phyloP scores from a whole-genome alignment of 495 filamentous ascomycete species.

The Talaromyces wortmannii region DNA sequence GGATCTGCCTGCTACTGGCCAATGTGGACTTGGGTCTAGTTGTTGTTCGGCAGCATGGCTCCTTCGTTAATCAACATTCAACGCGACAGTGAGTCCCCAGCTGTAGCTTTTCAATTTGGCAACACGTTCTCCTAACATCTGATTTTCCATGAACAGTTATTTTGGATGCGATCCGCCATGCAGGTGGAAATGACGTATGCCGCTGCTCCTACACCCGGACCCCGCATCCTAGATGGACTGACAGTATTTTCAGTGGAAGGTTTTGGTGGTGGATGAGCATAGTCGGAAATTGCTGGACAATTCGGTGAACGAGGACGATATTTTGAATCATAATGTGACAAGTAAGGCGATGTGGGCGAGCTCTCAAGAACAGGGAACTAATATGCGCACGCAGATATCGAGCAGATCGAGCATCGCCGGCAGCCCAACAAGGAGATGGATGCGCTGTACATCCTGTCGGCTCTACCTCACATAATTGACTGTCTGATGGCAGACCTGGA shows the following conservation, averaged over 20 bases:
- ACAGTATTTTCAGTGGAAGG: constrained; percentile 72
- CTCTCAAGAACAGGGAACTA: not conserved
- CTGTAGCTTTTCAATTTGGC: not conserved
- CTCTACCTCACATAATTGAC: constrained; percentile 78
- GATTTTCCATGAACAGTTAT: constrained; percentile 38
- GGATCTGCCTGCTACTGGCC: not conserved
- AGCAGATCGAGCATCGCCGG: constrained; percentile 80
- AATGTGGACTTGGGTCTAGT: not conserved
- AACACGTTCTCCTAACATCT: not conserved
- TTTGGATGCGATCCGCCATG: constrained; percentile 49
- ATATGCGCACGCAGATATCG: constrained; percentile 60
- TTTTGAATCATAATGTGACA: constrained; percentile 89
- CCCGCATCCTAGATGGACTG: constrained; percentile 19
- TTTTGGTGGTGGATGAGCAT: constrained; percentile 76
- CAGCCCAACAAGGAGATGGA: constrained; percentile 79
- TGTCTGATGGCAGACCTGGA: constrained; percentile 91
- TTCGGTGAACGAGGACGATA: constrained; percentile 87
- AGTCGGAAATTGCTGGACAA: constrained; percentile 79
- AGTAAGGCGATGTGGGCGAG: constrained; percentile 48
- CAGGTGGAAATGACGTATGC: constrained; percentile 53
- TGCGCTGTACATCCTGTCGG: constrained; percentile 85
- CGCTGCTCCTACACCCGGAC: constrained; percentile 7
- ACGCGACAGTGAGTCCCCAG: constrained; percentile 36
- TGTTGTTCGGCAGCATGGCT: constrained; percentile 33
- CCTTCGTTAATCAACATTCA: constrained; percentile 45